Base-by-base conservation (phyloP, 129 eudicot species). In the Arctium minus region DNA sequence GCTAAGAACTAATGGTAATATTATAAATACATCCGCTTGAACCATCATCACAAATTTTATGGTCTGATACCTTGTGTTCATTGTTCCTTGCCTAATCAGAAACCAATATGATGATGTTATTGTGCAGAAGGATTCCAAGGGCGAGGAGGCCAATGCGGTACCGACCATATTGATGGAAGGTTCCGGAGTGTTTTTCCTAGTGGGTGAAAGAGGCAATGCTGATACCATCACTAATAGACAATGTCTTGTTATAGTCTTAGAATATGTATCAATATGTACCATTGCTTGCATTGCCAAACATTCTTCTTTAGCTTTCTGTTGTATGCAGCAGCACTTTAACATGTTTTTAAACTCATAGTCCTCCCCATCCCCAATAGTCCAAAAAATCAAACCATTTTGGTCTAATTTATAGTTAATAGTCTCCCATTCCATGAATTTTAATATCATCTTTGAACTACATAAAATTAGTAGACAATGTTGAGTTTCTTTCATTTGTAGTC, bases 51-150 rank as follows among this genome's bases (percentile, higher is more conserved):
- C 67, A 56, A 56, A 56, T 56, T 56, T 56, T 5, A 56, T 56
- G 22, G 22, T 53, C 18, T 15, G 65, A 53, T 53, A 53, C 65
- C 65, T 13, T 53, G 22, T 44, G 50, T 8, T 33, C 36, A 33
- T 33, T 22, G 27, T 22, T 22, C 27, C 62, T 50, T 3, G 64
- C 22, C 64, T 56, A 56, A 56, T 44, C 1, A 11, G 12, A 48
- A 70, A 40, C 86, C 85, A 75, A 70, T 76, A 33, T 72, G 29
- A 77, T 77, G 11, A 78, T 56, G 4, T 79, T 8, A 72, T 27
- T 80, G 60, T 84, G 94, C 89, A 91, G 94, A 86, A 88, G 94
- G 85, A 87, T 91, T 80, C 94, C 94, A n/a, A 85, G 94, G 68
- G 91, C 87, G 40, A 91, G 94, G 86, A 88, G 94, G 69, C 94